phyloP scores from a whole-genome alignment of 495 filamentous ascomycete genomes.

The Podospora bellae-mahoneyi region DNA sequence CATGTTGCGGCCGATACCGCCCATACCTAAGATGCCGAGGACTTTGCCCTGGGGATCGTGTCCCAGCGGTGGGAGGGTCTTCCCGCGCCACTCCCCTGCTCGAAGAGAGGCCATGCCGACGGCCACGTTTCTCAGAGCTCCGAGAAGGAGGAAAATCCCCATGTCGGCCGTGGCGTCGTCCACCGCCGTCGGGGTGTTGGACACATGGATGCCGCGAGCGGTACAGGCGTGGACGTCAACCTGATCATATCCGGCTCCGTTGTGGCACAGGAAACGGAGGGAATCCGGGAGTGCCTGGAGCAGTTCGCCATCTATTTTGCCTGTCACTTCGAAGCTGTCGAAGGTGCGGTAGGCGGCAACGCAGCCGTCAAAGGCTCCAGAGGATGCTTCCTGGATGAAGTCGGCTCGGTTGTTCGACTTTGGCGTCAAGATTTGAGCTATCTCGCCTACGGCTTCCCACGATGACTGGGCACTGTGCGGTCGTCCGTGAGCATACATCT shows the following conservation, averaged over 20 bases:
- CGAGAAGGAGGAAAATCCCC: constrained; percentile 73
- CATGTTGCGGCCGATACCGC: constrained; percentile 68
- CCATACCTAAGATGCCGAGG: constrained; percentile 83
- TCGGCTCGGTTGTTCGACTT: constrained; percentile 31
- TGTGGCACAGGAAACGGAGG: constrained; percentile 77
- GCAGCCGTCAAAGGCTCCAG: constrained; percentile 65
- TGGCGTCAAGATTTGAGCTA: constrained; percentile 33
- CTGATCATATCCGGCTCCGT: constrained; percentile 84
- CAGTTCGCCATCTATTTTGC: constrained; percentile 63
- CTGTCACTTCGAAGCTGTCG: constrained; percentile 61
- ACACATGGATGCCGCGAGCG: constrained; percentile 61
- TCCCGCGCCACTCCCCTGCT: constrained; percentile 60
- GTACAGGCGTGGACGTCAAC: constrained; percentile 70
- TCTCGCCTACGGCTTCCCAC: constrained; percentile 26
- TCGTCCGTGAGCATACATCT: neutral
- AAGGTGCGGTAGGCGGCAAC: constrained; percentile 77
- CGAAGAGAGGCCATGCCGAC: constrained; percentile 59
- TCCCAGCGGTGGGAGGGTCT: constrained; percentile 41
- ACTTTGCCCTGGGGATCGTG: constrained; percentile 69
- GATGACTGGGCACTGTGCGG: constrained; percentile 28
- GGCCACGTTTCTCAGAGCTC: constrained; percentile 70
- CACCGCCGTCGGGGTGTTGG: constrained; percentile 76
- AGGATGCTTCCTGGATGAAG: constrained; percentile 70
- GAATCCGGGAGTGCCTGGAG: constrained; percentile 61
- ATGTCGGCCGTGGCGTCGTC: constrained; percentile 79